Percentiles rank a stretch among this genome's conserved stretches.
These are phyloP conservation scores for Lactifluus pinguis DNA, from an alignment of 768 basidiomycete species.

Conservation along the genomic window DNA sequence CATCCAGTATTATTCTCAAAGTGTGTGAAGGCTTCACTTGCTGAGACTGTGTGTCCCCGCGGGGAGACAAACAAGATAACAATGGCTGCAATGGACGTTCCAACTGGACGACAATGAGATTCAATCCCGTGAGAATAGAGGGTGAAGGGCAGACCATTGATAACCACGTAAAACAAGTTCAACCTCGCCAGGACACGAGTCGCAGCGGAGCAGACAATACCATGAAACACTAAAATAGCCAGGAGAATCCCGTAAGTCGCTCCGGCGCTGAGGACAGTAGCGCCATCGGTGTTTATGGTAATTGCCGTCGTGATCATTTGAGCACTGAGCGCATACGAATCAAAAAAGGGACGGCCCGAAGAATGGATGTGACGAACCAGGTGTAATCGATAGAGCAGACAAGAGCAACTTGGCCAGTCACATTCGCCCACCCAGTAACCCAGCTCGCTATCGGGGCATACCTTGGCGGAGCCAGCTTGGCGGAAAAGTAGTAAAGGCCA, in stretches of 20 bases:
- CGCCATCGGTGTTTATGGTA: slow-evolving; percentile 48
- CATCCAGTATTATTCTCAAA: slow-evolving; percentile 69
- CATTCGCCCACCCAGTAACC: slow-evolving; percentile 67
- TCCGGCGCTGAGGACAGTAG: slow-evolving; percentile 42
- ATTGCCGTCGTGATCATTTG: slow-evolving; percentile 73
- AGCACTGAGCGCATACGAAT: slow-evolving; percentile 32
- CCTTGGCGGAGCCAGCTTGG: slow-evolving; percentile 56
- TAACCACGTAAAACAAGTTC: slow-evolving; percentile 58
- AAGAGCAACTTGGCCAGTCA: slow-evolving; percentile 60
- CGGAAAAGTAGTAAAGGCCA: slow-evolving; percentile 71
- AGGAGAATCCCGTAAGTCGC: slow-evolving; percentile 61
- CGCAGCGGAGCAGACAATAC: slow-evolving; percentile 61
- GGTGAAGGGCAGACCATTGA: slow-evolving; percentile 42
- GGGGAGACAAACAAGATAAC: slow-evolving; percentile 49
- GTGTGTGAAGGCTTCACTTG: slow-evolving; percentile 56
- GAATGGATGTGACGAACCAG: slow-evolving; percentile 30
- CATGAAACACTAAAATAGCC: slow-evolving; percentile 57
- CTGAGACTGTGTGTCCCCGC: slow-evolving; percentile 46
- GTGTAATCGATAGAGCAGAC: slow-evolving; percentile 72
- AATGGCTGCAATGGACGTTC: slow-evolving; percentile 56
- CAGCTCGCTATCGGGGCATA: slow-evolving; percentile 56
- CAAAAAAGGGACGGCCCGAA: background rate
- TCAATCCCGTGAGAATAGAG: background rate
- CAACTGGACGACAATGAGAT: slow-evolving; percentile 33
- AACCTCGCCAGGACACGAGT: slow-evolving; percentile 55